A percentile compares a stretch with the other conserved stretches of the same genome.
Conservation (phyloP, 139 green algal species). For the Coelastrella sp. region DNA sequence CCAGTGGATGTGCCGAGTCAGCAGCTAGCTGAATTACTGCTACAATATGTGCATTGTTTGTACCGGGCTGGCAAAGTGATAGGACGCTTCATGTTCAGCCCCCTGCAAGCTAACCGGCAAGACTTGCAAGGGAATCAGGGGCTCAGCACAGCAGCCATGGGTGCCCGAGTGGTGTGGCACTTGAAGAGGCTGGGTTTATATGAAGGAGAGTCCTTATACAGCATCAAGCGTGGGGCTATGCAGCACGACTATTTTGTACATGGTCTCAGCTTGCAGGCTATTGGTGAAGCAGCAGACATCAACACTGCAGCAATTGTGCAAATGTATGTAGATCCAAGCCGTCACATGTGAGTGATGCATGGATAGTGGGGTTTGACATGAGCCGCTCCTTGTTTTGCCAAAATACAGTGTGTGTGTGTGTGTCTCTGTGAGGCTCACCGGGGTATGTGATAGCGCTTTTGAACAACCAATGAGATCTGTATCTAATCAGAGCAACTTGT, state of each 20-base stretch:
- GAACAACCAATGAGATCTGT: neutral
- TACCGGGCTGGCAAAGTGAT: neutral
- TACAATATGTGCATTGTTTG: slow-evolving; percentile 16
- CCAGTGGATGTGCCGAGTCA: slow-evolving; percentile 9
- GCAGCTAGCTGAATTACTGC: neutral
- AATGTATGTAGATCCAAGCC: neutral
- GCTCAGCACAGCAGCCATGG: slow-evolving; percentile 23
- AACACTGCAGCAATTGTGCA: neutral
- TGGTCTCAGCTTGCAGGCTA: neutral
- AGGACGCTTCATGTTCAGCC: slow-evolving; percentile 26
- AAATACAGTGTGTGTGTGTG: no score
- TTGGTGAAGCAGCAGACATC: slow-evolving; percentile 20
- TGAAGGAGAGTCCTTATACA: slow-evolving; percentile 31
- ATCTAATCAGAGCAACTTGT: neutral
- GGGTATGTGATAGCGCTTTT: no score
- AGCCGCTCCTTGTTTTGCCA: no score
- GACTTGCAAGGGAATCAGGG: neutral
- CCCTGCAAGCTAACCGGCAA: neutral
- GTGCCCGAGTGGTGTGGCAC: neutral
- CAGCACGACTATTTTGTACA: slow-evolving; percentile 9
- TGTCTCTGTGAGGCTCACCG: no score
- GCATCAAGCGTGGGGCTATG: slow-evolving; percentile 7
- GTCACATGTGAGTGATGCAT: neutral
- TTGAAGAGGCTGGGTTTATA: slow-evolving; percentile 4
- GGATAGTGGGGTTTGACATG: no score